Conservation (phyloP, 1,284 basidiomycete species). For the Leccinum huronense region DNA sequence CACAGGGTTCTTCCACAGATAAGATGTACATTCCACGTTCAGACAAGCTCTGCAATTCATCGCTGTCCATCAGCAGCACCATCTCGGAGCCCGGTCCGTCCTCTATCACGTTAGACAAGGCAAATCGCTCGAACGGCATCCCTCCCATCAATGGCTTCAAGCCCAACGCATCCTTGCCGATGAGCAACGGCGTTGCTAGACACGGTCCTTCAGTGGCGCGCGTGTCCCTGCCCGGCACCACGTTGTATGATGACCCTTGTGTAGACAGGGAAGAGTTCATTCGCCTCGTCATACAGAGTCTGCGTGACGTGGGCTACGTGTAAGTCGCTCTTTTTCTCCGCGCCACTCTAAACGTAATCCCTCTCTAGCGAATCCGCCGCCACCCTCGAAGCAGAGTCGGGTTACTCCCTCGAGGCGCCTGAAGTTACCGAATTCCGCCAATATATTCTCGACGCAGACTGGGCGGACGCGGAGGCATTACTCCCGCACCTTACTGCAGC, state of each 20-base stretch:
- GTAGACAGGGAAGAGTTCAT: conserved; percentile 91
- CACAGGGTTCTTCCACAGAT: conserved; percentile 31
- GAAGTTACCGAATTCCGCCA: conserved; percentile 81
- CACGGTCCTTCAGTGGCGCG: conserved; percentile 48
- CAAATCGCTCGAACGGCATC: conserved; percentile 51
- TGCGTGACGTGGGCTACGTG: conserved; percentile 92
- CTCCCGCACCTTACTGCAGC: conserved; percentile 67
- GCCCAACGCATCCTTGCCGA: conserved; percentile 31
- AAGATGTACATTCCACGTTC: conserved; percentile 60
- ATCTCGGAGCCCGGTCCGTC: conserved; percentile 55
- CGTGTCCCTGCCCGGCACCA: conserved; percentile 66
- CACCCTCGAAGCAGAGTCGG: conserved; percentile 89
- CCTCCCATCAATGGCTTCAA: conserved; percentile 45
- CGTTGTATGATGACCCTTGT: conserved; percentile 70
- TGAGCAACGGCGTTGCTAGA: conserved; percentile 48
- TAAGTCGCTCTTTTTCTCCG: conserved; percentile 47
- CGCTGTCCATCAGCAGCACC: conserved; percentile 46
- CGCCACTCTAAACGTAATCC: conserved; percentile 17
- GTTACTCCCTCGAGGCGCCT: conserved; percentile 80
- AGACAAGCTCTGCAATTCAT: conserved; percentile 51
- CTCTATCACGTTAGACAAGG: conserved; percentile 43
- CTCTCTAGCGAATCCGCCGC: conserved; percentile 77
- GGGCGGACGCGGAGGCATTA: conserved; percentile 77
- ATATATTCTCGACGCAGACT: conserved; percentile 80
- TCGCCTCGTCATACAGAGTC: conserved; percentile 84